Evolutionary conservation across 495 filamentous ascomycete genomes (phyloP).

Genomic region (Talaromyces thailandensis): DNA sequence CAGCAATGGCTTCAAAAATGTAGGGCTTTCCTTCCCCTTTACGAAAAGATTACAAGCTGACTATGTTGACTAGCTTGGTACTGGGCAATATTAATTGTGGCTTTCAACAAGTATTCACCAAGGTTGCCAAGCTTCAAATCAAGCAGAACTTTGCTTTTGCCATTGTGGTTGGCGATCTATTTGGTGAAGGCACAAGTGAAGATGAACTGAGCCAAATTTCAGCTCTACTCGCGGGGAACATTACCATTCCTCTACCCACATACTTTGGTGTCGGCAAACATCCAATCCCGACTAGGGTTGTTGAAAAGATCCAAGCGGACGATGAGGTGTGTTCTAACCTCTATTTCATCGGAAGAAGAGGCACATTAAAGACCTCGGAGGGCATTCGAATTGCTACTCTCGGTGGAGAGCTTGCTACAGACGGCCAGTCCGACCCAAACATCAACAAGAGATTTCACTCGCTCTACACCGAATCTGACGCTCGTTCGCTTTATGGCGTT

Average conservation of each 20-base stretch:
- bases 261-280: slow-evolving; percentile 75
- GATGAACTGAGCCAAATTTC: slow-evolving; percentile 47
- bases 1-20: slow-evolving; percentile 61
- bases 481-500: slow-evolving; percentile 60
- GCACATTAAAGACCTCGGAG: slow-evolving; percentile 77
- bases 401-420: slow-evolving; percentile 57
- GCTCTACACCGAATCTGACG: slow-evolving; percentile 67
- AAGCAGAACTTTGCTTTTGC: slow-evolving; percentile 85
- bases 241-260: slow-evolving; percentile 65
- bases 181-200: slow-evolving; percentile 39
- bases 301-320: slow-evolving; percentile 63
- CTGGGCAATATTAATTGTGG: slow-evolving; percentile 71
- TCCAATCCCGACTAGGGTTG: slow-evolving; percentile 55
- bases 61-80: slow-evolving; percentile 51
- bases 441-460: slow-evolving; percentile 58
- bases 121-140: slow-evolving; percentile 63
- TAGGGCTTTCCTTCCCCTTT: slow-evolving; percentile 27
- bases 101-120: slow-evolving; percentile 62
- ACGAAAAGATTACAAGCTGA: slow-evolving; percentile 8
- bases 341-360: slow-evolving; percentile 78
- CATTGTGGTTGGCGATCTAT: slow-evolving; percentile 77
- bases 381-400: slow-evolving; percentile 77
- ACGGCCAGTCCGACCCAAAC: slow-evolving; percentile 33
- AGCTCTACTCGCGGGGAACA: slow-evolving; percentile 58
- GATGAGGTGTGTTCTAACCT: slow-evolving; percentile 85